Evolutionary conservation across 2,329 filamentous ascomycete genomes (phyloP), one percentile per base, ranked within the genome.

Genomic region (Tolypocladium pustulatum): DNA sequence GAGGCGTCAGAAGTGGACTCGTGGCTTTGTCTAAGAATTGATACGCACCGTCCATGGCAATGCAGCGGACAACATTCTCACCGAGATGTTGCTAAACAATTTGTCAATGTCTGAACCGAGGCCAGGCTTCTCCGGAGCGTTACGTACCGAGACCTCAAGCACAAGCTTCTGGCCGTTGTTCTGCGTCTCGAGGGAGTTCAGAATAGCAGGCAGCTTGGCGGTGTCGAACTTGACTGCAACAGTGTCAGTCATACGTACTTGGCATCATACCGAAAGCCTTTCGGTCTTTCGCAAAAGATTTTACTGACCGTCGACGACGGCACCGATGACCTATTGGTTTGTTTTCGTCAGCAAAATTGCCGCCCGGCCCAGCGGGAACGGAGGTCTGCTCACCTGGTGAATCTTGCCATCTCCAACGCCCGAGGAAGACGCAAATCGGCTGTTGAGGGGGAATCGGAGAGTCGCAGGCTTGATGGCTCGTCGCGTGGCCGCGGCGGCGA

Each of bases 41-140:
- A 57, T 38, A 59, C 85, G 78, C 87, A 95, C 93, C 94, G 81
- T 99, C 94, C 94, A 99, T 99, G 81, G 94, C 94, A 96, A 99
- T 99, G 80, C 91, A 96, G 79, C 94, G 88, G 78, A 99, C 94
- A 75, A 97, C 90, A 84, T 91, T 96, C 84, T 99, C 90, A 82
- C 94, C 94, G 79, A 99, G 82, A 87, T 97, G 94, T 97, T 99
- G 94, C 91, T 97, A 71, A 67, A 61, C 56, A 62, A 43, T 54
- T 64, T 66, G 75, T 83, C 66, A 81, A 71, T 62, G 61, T 58
- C 59, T 25, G 30, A 37, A 46, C 46, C 34, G 27, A 27, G 52
- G 37, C 59, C 60, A n/a, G 15, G 43, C 8, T 8, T n/a, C 57
- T 57, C 57, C 43, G 52, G 37, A 59, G 49, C 57, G 58, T 57